Base-by-base conservation (phyloP, 176 grass and related monocot genomes). In the Triticum timopheevii region DNA sequence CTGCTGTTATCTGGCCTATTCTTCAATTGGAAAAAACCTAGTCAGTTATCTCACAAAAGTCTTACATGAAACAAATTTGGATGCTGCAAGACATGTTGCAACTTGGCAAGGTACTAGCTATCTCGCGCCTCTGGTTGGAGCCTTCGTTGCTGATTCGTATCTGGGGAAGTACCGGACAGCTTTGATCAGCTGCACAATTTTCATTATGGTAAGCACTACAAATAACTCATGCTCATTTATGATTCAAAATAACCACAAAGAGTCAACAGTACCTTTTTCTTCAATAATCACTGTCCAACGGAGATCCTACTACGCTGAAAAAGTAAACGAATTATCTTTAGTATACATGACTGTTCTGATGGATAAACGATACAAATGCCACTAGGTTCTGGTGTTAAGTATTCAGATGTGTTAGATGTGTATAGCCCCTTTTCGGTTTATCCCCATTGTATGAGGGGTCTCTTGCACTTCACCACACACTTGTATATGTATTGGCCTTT, bases 141-240 rank as follows among this genome's bases (percentile, higher is more conserved):
- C 93, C 3, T 82, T 98, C 33, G 42, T 95, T 42, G 93, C 93
- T 33, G 95, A 98, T 90, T 95, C 93, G 13, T 95, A 82, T 22
- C 84, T 90, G 89, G 95, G 93, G 8, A 94, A 86, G 67, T 95
- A 95, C 86, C 19, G 77, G 35, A 93, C 95, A 77, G 79, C 86
- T 82, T 56, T 91, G 65, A 89, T 93, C 17, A 93, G 90, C 78
- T 92, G 88, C 69, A 80, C 69, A 11, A 65, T 95, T 81, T 87
- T 90, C 87, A 58, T 86, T 38, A 52, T 71, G 83, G 95, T 98
- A 89, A 98, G 93, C 88, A 74, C 69, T 61, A 49, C 13, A 78
- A 81, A 52, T 35, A n/a, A 75, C 77, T 16, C 31, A 56, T 61
- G 42, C 28, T 15, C 35, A 36, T 68, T 66, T 78, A 50, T 47